A percentile compares a stretch with the other conserved stretches of the same genome.
These are phyloP conservation scores for Aspergillus oerlinghausenensis DNA, from an alignment of 2,329 filamentous ascomycete species.

Conservation along the genomic window DNA sequence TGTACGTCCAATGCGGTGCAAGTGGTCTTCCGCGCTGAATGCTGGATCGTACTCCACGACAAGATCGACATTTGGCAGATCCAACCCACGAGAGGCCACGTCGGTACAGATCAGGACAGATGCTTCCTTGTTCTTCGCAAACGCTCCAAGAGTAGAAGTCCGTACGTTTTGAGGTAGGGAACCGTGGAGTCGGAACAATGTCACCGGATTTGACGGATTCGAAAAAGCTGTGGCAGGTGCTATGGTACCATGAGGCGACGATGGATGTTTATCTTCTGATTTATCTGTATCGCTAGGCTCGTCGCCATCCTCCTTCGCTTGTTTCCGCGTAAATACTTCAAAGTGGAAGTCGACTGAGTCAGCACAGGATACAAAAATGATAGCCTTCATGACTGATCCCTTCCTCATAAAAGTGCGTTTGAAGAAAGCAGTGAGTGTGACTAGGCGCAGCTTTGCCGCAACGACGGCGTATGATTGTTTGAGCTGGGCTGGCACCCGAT, in stretches of 20 bases:
- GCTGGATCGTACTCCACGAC: constrained; percentile 96
- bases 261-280: constrained; percentile 20
- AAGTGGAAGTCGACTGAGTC: constrained; percentile 98
- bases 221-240: constrained; percentile 67
- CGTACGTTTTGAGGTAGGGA: constrained; percentile 84
- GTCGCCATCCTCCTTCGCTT: constrained; percentile 20
- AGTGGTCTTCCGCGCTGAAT: constrained; percentile 87
- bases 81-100: constrained; percentile 89
- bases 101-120: constrained; percentile 89
- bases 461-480: constrained; percentile 88
- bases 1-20: constrained; percentile 91
- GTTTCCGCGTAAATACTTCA: constrained; percentile 62
- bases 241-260: constrained; percentile 39
- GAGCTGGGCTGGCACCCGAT: constrained; percentile 82
- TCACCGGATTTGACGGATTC: constrained; percentile 69
- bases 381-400: constrained; percentile 92
- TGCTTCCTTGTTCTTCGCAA: constrained; percentile 67
- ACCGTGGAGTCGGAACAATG: constrained; percentile 82
- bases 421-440: constrained; percentile 77
- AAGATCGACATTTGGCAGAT: constrained; percentile 90
- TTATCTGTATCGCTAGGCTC: constrained; percentile 22
- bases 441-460: constrained; percentile 83
- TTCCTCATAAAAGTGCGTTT: constrained; percentile 83
- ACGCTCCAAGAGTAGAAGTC: constrained; percentile 78
- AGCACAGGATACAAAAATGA: constrained; percentile 93